Percentiles rank a stretch among this genome's conserved stretches.
Evolutionary conservation across 192 early-diverging fungal species (phyloP).

Genomic region (Entophlyctis luteolus): DNA sequence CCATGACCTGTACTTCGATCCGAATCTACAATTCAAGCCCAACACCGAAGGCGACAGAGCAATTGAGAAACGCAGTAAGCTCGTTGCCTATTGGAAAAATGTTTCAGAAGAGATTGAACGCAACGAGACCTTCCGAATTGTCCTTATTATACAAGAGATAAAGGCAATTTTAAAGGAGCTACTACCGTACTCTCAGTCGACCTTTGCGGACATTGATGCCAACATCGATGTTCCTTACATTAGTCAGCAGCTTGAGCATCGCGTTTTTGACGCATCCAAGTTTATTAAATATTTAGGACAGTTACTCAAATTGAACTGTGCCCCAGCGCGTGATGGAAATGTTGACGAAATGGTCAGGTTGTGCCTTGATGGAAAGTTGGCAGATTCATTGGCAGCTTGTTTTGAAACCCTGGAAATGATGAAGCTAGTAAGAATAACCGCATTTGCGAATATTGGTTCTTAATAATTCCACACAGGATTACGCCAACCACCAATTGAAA

Average conservation of each 20-base stretch:
- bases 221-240: slow-evolving; percentile 48
- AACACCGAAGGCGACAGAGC: slow-evolving; percentile 73
- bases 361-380: slow-evolving; percentile 57
- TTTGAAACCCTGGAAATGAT: slow-evolving; percentile 74
- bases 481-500: slow-evolving; percentile 63
- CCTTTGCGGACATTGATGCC: slow-evolving; percentile 41
- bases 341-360: slow-evolving; percentile 59
- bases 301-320: slow-evolving; percentile 65
- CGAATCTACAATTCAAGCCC: slow-evolving; percentile 83
- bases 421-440: slow-evolving; percentile 45
- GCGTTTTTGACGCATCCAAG: slow-evolving; percentile 55
- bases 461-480: slow-evolving; percentile 38
- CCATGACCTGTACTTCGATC: slow-evolving; percentile 87
- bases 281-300: slow-evolving; percentile 59
- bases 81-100: slow-evolving; percentile 67
- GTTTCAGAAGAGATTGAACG: slow-evolving; percentile 55
- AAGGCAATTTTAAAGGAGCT: slow-evolving; percentile 68
- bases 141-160: slow-evolving; percentile 71
- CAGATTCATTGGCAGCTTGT: slow-evolving; percentile 61
- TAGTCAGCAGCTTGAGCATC: slow-evolving; percentile 48
- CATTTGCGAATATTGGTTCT: neutral
- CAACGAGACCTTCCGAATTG: slow-evolving; percentile 44
- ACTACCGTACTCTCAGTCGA: slow-evolving; percentile 42
- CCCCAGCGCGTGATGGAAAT: slow-evolving; percentile 59
- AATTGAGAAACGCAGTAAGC: slow-evolving; percentile 56